Evolutionary conservation across 2,329 filamentous ascomycete species (phyloP), one percentile per base, ranked within the genome.

Genomic region (Stagonosporopsis tanaceti): DNA sequence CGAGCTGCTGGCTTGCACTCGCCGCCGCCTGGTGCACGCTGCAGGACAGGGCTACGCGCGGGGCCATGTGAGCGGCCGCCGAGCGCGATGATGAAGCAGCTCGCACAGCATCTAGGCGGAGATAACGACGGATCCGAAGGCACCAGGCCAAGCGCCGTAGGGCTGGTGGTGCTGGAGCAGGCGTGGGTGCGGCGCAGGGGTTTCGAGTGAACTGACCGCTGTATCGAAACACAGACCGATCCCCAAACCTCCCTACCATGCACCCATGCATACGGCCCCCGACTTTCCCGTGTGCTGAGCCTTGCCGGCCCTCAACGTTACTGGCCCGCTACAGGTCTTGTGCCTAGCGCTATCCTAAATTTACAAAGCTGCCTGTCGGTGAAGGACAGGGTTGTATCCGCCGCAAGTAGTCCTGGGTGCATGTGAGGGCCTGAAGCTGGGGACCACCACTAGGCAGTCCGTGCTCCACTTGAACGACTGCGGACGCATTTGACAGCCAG

Each of bases 351-450:
- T 55, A 65, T 68, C 61, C 67, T 68, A 70, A 68, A 70, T 64
- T 67, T 70, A 70, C 66, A 42, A 63, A 63, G 63, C 64, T 63
- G 67, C 66, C 53, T 67, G 67, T 68, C 67, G 67, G 67, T 69
- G 64, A 70, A 68, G 57, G 64, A 52, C 64, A 69, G 64, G 67
- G 67, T 67, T 66, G 57, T 59, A 66, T 66, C 63, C 57, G 63
- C 63, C 61, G 60, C 53, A 59, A 55, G 64, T 62, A 56, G 65
- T 46, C 63, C 64, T 64, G 60, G 55, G 61, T 66, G 63, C 62
- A 65, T 67, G 61, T 62, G 67, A 68, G 63, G 66, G 66, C 67
- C 64, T 69, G 66, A 69, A 69, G 63, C 62, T 69, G 67, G 66
- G 59, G 65, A 69, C 64, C 66, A 62, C 63, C 59, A 67, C 64